These are phyloP conservation scores for Zygotorulaspora mrakii DNA, from an alignment of 1,139 yeast species.

Conservation along the genomic window DNA sequence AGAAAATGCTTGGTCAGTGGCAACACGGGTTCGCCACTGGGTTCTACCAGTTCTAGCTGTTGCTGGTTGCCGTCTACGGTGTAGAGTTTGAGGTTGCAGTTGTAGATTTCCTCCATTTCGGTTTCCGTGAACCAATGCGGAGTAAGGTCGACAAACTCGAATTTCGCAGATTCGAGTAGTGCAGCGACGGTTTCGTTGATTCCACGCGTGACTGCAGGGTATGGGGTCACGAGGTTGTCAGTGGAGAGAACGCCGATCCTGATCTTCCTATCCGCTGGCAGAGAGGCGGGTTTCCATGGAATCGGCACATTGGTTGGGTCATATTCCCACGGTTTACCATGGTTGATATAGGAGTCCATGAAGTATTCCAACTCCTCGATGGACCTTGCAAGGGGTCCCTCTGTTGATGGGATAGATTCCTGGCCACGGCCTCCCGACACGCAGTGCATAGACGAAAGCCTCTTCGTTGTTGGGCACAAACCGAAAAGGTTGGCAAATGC, in stretches of 20 bases:
- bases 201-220: conserved; percentile 56
- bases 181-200: conserved; percentile 42
- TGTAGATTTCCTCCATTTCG: conserved; percentile 41
- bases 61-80: conserved; percentile 58
- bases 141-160: conserved; percentile 44
- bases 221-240: conserved; percentile 49
- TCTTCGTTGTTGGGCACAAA: conserved; percentile 62
- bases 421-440: conserved; percentile 48
- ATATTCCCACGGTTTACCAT: conserved; percentile 58
- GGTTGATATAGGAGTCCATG: conserved; percentile 56
- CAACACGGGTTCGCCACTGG: conserved; percentile 62
- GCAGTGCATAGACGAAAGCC: conserved; percentile 52
- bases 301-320: conserved; percentile 51
- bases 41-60: conserved; percentile 49
- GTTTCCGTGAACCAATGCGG: conserved; percentile 25
- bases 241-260: conserved; percentile 45
- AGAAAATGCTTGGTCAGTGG: conserved; percentile 60
- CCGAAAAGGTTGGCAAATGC: conserved; percentile 68
- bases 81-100: conserved; percentile 22
- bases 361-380: conserved; percentile 62
- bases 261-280: conserved; percentile 40
- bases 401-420: conserved; percentile 46
- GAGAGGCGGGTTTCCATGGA: conserved; percentile 52
- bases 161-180: conserved; percentile 48
- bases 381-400: conserved; percentile 60